A percentile compares a stretch with the other conserved stretches of the same genome.
These are phyloP conservation scores for Phytophthora idaei DNA, from an alignment of 352 stramenopile species.

Conservation along the genomic window DNA sequence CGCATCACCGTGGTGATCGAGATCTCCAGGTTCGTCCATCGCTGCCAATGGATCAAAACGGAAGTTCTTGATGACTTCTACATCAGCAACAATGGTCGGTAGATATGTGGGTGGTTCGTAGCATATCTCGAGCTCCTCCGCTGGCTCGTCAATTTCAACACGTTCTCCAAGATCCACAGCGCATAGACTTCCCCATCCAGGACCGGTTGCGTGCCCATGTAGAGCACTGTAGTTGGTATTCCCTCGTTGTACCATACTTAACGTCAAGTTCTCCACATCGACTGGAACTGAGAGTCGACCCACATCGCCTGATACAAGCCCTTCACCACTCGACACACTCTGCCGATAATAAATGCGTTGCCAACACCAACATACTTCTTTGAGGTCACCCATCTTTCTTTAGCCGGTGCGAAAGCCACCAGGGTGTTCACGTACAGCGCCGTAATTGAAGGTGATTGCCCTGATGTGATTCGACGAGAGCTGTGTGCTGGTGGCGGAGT, in stretches of 20 bases:
- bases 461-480: neutral
- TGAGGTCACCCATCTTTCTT: conserved; percentile 8
- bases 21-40: neutral
- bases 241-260: conserved; percentile 12
- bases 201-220: neutral
- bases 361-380: conserved; percentile 14
- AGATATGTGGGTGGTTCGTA: neutral
- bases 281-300: conserved; percentile 26
- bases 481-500: neutral
- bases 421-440: conserved; percentile 9
- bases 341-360: conserved; percentile 10
- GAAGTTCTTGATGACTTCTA: conserved; percentile 11
- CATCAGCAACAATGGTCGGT: conserved; percentile 4
- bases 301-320: conserved; percentile 12
- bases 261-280: neutral
- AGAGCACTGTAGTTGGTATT: conserved; percentile 11
- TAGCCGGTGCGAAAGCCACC: conserved; percentile 7
- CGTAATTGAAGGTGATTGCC: neutral
- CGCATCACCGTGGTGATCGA: conserved; percentile 2
- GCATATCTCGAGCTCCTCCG: neutral
- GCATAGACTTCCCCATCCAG: neutral
- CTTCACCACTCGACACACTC: conserved; percentile 15
- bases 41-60: conserved; percentile 4
- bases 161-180: neutral
- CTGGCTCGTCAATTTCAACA: conserved; percentile 3